Evolutionary conservation across 768 basidiomycete species (phyloP).

Genomic region (Grammothele lineata): DNA sequence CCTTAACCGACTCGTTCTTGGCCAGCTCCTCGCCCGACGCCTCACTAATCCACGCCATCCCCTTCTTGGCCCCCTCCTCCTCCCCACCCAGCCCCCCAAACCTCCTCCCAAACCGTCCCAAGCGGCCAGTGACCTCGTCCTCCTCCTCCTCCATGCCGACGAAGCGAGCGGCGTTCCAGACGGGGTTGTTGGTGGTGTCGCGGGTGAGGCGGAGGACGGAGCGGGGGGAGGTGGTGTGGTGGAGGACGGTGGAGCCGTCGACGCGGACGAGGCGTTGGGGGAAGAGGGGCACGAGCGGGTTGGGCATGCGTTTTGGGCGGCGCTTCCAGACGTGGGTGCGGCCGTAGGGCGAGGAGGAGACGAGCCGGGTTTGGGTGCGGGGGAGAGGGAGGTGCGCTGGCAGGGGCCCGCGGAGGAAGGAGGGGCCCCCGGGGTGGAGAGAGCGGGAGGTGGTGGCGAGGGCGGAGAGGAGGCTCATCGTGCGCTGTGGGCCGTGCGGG

Average conservation of each 20-base stretch:
- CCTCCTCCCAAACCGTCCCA: slow-evolving; percentile 74
- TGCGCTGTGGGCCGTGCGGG: too few relatives aligned
- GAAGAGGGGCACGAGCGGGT: slow-evolving; percentile 82
- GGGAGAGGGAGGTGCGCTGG: neutral
- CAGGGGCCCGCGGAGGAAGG: neutral
- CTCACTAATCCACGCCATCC: slow-evolving; percentile 15
- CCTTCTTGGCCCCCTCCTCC: slow-evolving; percentile 2
- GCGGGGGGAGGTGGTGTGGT: slow-evolving; percentile 86
- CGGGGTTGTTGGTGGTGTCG: slow-evolving; percentile 84
- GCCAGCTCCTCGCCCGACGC: slow-evolving; percentile 1
- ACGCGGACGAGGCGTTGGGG: slow-evolving; percentile 82
- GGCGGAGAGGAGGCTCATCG: too few relatives aligned
- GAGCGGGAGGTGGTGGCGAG: too few relatives aligned
- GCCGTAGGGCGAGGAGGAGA: slow-evolving; percentile 79
- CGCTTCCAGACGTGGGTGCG: slow-evolving; percentile 80
- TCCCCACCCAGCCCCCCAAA: slow-evolving; percentile 44
- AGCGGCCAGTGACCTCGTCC: slow-evolving; percentile 64
- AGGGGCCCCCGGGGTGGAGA: neutral
- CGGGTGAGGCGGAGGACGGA: slow-evolving; percentile 74
- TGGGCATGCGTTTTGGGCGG: slow-evolving; percentile 63
- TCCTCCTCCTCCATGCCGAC: slow-evolving; percentile 41
- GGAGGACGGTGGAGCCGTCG: slow-evolving; percentile 84
- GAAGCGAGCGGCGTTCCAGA: slow-evolving; percentile 71
- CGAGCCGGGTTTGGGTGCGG: slow-evolving; percentile 29
- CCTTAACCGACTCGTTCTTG: neutral